Evolutionary conservation across 2,329 filamentous ascomycete genomes (phyloP).

Genomic region (Fusarium nematophilum): DNA sequence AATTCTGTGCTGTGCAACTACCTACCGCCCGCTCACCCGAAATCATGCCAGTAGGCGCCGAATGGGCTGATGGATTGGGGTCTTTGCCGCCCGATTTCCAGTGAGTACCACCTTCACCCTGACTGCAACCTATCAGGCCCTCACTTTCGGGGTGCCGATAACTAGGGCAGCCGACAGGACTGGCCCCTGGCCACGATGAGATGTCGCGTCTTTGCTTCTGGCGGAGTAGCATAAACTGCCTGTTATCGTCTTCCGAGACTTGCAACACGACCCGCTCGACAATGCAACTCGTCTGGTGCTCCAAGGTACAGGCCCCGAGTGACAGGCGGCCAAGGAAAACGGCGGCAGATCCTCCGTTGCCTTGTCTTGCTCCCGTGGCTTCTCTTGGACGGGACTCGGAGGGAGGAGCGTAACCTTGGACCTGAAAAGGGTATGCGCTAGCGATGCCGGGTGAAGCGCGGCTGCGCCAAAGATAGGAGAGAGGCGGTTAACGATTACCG

Average conservation of each 20-base stretch:
- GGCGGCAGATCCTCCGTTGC: constrained; percentile 20
- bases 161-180: constrained; percentile 1
- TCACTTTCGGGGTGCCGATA: constrained; percentile 3
- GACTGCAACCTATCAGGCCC: not conserved
- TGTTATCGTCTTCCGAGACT: constrained; percentile 11
- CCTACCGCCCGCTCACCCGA: constrained; percentile 12
- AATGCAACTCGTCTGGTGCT: constrained; percentile 23
- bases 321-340: constrained; percentile 8
- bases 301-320: constrained; percentile 18
- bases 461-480: constrained; percentile 7
- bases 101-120: not conserved
- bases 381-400: not conserved
- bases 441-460: constrained; percentile 2
- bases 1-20: constrained; percentile 8
- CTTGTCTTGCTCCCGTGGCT: constrained; percentile 7
- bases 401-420: not conserved
- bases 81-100: constrained; percentile 14
- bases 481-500: constrained; percentile 28
- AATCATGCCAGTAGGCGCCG: constrained; percentile 19
- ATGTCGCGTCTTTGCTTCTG: not conserved
- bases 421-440: constrained; percentile 4
- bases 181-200: constrained; percentile 2
- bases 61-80: constrained; percentile 20
- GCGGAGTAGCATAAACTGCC: constrained; percentile 15
- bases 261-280: constrained; percentile 18